phyloP scores from a whole-genome alignment of 306 rosid genomes.

The Arachis hypogaea region DNA sequence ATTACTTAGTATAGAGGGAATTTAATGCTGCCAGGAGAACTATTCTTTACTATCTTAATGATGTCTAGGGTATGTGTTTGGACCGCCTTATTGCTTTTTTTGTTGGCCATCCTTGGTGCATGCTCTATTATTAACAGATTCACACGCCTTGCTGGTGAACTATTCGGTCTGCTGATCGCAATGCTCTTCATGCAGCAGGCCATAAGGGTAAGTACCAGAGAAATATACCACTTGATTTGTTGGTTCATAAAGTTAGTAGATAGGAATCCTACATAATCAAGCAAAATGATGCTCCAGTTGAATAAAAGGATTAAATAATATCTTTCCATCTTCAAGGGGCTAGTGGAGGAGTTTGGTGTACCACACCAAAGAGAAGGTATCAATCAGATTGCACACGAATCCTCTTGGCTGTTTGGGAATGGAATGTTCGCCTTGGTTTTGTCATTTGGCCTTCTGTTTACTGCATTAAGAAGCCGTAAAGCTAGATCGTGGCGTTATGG shows the following conservation, averaged over 20 bases:
- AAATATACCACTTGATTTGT: background rate
- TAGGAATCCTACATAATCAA: constrained; percentile 14
- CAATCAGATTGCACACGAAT: constrained; percentile 53
- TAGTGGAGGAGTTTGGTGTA: constrained; percentile 75
- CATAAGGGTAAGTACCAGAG: constrained; percentile 65
- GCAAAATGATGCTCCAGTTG: constrained; percentile 13
- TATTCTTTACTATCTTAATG: constrained; percentile 29
- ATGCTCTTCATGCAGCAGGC: constrained; percentile 95
- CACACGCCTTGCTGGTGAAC: constrained; percentile 87
- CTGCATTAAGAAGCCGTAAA: constrained; percentile 75
- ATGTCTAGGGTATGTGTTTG: constrained; percentile 79
- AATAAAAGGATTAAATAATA: constrained; percentile 13
- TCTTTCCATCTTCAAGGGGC: constrained; percentile 59
- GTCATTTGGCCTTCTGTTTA: constrained; percentile 79
- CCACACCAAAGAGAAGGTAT: constrained; percentile 55
- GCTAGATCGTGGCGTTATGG: constrained; percentile 94
- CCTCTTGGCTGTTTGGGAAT: constrained; percentile 82
- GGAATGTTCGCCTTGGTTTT: constrained; percentile 90
- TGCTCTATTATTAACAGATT: constrained; percentile 86
- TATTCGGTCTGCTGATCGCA: constrained; percentile 82
- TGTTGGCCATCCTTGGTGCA: constrained; percentile 81
- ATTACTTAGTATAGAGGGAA: constrained; percentile 8
- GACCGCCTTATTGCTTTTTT: constrained; percentile 78
- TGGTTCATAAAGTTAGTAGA: constrained; percentile 14
- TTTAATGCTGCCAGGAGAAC: constrained; percentile 27